Evolutionary conservation across 192 early-diverging fungal genomes (phyloP).

Genomic region (Dissophora globulifera): DNA sequence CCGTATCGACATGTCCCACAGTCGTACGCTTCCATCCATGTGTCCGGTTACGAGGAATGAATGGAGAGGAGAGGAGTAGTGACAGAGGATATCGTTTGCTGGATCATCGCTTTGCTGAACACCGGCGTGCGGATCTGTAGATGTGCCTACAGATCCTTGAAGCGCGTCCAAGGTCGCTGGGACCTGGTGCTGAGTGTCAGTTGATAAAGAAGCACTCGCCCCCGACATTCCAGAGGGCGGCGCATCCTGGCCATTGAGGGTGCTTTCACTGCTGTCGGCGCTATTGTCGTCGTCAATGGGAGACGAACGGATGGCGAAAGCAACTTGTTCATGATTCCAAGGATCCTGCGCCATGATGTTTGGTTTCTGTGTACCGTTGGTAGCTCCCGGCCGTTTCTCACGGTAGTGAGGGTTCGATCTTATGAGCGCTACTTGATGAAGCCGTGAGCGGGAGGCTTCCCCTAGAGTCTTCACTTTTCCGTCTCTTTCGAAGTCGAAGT

Average conservation of each 20-base stretch:
- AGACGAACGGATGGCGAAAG: conserved; percentile 17
- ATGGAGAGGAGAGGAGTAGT: conserved; percentile 47
- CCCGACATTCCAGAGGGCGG: too few relatives aligned
- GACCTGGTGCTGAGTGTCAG: too few relatives aligned
- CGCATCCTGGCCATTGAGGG: too few relatives aligned
- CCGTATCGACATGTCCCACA: conserved; percentile 52
- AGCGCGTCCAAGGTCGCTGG: not conserved
- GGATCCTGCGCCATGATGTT: conserved; percentile 45
- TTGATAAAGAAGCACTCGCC: too few relatives aligned
- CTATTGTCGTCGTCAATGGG: not conserved
- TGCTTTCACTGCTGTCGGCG: not conserved
- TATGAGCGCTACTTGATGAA: not conserved
- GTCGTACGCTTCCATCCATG: conserved; percentile 57
- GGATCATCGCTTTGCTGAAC: conserved; percentile 2
- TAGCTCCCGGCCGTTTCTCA: not conserved
- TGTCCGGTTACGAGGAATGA: conserved; percentile 57
- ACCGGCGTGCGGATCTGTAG: not conserved
- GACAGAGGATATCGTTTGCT: conserved; percentile 52
- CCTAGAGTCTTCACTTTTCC: not conserved
- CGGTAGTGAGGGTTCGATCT: conserved; percentile 47
- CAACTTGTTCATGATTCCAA: conserved; percentile 11
- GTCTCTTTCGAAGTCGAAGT: not conserved
- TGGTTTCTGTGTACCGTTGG: conserved; percentile 4
- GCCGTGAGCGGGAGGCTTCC: not conserved
- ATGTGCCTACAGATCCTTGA: not conserved